Conservation (phyloP, 192 early-diverging fungal genomes). For the Coemansia sp. region DNA sequence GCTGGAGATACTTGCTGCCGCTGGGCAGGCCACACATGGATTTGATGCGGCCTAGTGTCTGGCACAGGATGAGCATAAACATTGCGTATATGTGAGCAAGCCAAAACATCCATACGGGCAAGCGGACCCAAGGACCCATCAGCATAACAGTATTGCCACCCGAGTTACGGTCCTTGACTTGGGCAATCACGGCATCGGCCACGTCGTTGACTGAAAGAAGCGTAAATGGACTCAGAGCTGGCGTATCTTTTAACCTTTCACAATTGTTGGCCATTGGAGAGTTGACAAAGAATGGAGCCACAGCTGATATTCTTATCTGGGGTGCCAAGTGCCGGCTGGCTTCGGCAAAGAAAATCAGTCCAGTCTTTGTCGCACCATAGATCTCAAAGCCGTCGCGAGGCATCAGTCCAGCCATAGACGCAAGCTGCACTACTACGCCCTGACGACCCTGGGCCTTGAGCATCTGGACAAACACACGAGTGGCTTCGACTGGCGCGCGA, state of each 20-base stretch:
- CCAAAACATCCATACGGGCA: constrained; percentile 33
- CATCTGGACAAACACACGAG: constrained; percentile 20
- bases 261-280: constrained; percentile 17
- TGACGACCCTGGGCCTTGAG: not conserved
- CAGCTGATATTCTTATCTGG: constrained; percentile 23
- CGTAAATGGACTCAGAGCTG: not conserved
- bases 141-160: constrained; percentile 29
- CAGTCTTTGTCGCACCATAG: constrained; percentile 36
- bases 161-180: constrained; percentile 20
- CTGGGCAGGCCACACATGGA: constrained; percentile 6
- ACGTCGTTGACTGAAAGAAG: constrained; percentile 25
- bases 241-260: not conserved
- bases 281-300: constrained; percentile 42
- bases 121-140: constrained; percentile 23
- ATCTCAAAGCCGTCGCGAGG: constrained; percentile 16
- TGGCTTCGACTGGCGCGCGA: constrained; percentile 19
- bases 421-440: constrained; percentile 29
- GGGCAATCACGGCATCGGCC: constrained; percentile 32
- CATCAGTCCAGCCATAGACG: constrained; percentile 22
- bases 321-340: constrained; percentile 20
- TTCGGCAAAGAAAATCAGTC: constrained; percentile 30
- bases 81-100: not conserved
- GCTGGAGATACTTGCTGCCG: constrained; percentile 11
- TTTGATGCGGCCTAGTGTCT: constrained; percentile 4
- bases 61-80: not conserved